Percentiles rank a stretch among this genome's conserved stretches.
These are phyloP conservation scores for Colletotrichum eremochloae DNA, from an alignment of 2,329 filamentous ascomycete genomes.

Conservation along the genomic window DNA sequence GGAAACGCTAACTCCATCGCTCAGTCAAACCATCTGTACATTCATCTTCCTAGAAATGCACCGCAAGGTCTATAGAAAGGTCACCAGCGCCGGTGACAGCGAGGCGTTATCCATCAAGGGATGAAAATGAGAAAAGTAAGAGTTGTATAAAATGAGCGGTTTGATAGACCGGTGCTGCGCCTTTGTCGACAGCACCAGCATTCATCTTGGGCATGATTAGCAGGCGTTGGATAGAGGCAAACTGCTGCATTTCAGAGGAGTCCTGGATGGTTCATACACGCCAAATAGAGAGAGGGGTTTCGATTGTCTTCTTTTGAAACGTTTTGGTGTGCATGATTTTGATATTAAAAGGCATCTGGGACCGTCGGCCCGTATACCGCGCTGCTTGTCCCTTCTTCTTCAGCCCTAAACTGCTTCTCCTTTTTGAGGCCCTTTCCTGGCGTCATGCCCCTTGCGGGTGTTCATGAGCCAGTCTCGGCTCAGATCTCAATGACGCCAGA, in stretches of 20 bases:
- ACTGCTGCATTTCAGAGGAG: constrained; percentile 42
- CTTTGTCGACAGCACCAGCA: constrained; percentile 7
- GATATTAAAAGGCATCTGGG: neutral
- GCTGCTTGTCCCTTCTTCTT: neutral
- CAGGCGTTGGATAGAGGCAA: constrained; percentile 34
- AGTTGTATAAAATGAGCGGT: constrained; percentile 15
- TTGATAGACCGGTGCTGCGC: constrained; percentile 33
- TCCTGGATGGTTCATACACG: constrained; percentile 22
- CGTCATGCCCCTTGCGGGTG: neutral
- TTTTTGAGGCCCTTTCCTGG: neutral
- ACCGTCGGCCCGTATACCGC: neutral
- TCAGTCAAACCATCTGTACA: constrained; percentile 84
- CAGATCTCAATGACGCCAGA: constrained; percentile 12
- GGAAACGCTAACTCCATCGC: neutral
- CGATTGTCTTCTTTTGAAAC: neutral
- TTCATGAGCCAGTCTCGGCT: constrained; percentile 9
- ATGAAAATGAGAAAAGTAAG: neutral
- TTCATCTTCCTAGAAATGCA: constrained; percentile 90
- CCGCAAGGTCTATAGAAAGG: constrained; percentile 78
- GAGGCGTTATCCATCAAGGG: constrained; percentile 39
- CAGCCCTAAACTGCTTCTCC: neutral
- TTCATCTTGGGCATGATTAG: constrained; percentile 17
- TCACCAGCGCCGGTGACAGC: constrained; percentile 59
- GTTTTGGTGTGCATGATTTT: constrained; percentile 8
- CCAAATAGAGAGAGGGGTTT: constrained; percentile 8